Conservation (phyloP, 2,329 filamentous ascomycete genomes). For the Nemania sp. region DNA sequence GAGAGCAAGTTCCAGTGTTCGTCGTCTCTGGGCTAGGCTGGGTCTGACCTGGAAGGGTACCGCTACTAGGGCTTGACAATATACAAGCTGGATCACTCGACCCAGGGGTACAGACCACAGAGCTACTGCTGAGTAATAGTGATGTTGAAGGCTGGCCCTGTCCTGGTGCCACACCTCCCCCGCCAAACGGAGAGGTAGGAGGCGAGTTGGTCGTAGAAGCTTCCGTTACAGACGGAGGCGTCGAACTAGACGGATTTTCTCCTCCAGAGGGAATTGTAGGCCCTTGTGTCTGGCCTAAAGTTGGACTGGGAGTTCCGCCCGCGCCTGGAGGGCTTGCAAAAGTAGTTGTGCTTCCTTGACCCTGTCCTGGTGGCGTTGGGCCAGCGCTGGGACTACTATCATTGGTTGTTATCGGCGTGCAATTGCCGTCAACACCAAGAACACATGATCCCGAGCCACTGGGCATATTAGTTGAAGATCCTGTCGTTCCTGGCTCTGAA, state of each 20-base stretch:
- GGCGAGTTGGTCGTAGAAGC: constrained; percentile 15
- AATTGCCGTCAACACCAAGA: constrained; percentile 15
- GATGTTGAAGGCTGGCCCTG: constrained; percentile 21
- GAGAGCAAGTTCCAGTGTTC: constrained; percentile 12
- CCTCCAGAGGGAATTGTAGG: constrained; percentile 2
- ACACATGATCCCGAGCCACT: constrained; percentile 18
- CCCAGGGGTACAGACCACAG: constrained; percentile 18
- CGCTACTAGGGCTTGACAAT: constrained; percentile 11
- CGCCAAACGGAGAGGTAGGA: constrained; percentile 18
- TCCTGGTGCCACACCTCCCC: constrained; percentile 18
- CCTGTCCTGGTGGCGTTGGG: constrained; percentile 18
- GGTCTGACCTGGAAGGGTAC: constrained; percentile 13
- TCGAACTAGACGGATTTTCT: constrained; percentile 3
- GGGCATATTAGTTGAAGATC: constrained; percentile 8
- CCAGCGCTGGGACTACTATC: constrained; percentile 11
- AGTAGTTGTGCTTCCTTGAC: constrained; percentile 15
- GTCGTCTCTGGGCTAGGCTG: constrained; percentile 15
- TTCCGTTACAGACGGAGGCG: constrained; percentile 11
- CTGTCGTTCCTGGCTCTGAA: constrained; percentile 7
- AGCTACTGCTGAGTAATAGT: not conserved
- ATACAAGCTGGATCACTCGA: constrained; percentile 27
- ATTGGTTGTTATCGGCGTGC: constrained; percentile 3
- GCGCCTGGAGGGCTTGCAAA: constrained; percentile 9
- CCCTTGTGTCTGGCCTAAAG: constrained; percentile 10
- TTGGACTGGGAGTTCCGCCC: constrained; percentile 3